Base-by-base conservation (phyloP, 2,329 filamentous ascomycete genomes). In the Aspergillus novoparasiticus region DNA sequence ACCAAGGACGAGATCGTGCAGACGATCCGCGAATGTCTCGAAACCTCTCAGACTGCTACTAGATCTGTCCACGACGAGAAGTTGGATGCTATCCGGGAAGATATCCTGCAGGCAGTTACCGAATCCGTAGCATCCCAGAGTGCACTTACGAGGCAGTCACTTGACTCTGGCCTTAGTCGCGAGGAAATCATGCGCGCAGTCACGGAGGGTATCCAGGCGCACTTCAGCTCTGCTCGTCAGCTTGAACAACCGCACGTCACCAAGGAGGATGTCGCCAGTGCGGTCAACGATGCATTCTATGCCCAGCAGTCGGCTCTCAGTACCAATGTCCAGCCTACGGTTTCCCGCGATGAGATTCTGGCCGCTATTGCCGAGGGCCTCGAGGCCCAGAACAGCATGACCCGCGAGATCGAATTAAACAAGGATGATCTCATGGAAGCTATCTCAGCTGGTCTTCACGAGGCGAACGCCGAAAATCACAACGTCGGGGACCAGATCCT, bases 1-100 rank as follows among this genome's bases (percentile, higher is more conserved):
- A 92, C 93, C 0, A 86, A 90, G 53, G 92, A 96, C 58, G 94
- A 97, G 70, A 89, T 97, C 26, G 85, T 96, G 5, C 87, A 90
- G 57, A 91, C 91, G 3, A 91, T 98, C 26, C 88, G 91, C 30
- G 92, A 96, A 75, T 96, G 92, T 65, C 82, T 98, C 4, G 92
- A 96, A 68, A 91, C 93, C 67, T 91, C 95, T 67, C 92, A 58
- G 59, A 62, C 34, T 6, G 55, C 65, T 23, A 58, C 71, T 19
- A 64, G 67, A 10, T 63, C 63, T 10, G 19, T 74, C 9, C 65
- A 71, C 16, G 68, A 71, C 9, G 72, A 72, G 16, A 72, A 76
- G n/a, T 62, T 76, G 16, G 66, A 64, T 58, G 64, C 65, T 19
- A 68, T 76, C 30, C 72, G 74, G 32, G 75, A 76, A 51, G 74